Percentiles rank a stretch among this genome's conserved stretches.
phyloP scores from a whole-genome alignment of 1,284 basidiomycete species.

The Chondrostereum purpureum region DNA sequence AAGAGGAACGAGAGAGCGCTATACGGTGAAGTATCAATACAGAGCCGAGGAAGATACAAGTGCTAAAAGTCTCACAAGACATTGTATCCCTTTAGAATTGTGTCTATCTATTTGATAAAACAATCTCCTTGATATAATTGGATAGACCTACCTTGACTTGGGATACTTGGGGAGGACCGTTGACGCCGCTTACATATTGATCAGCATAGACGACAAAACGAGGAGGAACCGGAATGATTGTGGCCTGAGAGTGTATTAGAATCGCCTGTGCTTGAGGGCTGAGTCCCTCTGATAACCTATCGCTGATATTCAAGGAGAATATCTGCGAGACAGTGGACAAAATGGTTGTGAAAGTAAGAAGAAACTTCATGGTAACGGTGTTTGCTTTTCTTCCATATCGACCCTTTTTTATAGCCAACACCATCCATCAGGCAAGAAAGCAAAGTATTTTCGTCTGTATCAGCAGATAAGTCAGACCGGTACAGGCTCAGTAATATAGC shows the following conservation, averaged over 20 bases:
- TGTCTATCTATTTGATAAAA: neutral
- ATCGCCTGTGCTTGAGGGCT: constrained; percentile 2
- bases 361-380: no score
- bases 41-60: no score
- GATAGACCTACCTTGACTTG: constrained; percentile 26
- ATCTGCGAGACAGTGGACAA: no score
- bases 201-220: constrained; percentile 40
- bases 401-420: no score
- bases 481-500: no score
- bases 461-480: no score
- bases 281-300: no score
- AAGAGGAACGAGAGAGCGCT: constrained; percentile 40
- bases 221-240: constrained; percentile 17
- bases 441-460: no score
- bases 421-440: no score
- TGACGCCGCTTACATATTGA: constrained; percentile 30
- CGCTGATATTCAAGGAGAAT: no score
- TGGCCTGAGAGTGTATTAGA: constrained; percentile 9
- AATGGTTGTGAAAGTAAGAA: no score
- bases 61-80: constrained; percentile 32
- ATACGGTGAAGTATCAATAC: neutral
- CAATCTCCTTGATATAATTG: neutral
- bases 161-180: constrained; percentile 29
- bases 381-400: no score
- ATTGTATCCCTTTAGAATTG: constrained; percentile 34